These are phyloP conservation scores for Inonotus obliquus DNA, from an alignment of 1,284 basidiomycete species.

Conservation along the genomic window DNA sequence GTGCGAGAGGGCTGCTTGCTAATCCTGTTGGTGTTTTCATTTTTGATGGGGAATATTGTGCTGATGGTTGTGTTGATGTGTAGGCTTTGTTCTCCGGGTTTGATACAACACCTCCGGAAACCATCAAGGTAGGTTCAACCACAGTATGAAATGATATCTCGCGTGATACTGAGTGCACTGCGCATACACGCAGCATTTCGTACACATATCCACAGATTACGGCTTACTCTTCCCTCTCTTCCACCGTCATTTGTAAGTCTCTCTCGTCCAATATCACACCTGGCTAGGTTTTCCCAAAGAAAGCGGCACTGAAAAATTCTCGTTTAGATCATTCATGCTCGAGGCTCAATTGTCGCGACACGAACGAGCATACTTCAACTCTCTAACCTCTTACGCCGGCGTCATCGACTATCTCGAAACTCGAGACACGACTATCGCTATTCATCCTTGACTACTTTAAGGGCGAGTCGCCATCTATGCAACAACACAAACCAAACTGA, in stretches of 20 bases:
- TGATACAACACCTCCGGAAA: conserved; percentile 39
- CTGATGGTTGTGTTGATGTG: background rate
- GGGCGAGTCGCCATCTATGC: background rate
- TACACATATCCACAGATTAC: conserved; percentile 38
- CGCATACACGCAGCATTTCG: conserved; percentile 32
- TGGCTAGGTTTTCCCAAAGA: background rate
- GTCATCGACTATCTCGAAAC: conserved; percentile 42
- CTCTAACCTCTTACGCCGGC: conserved; percentile 37
- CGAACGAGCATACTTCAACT: conserved; percentile 47
- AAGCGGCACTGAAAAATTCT: background rate
- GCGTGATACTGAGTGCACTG: too few species aligned
- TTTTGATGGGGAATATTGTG: background rate
- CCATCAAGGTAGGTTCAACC: conserved; percentile 31
- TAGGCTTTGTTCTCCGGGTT: conserved; percentile 50
- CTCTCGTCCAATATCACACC: too few species aligned
- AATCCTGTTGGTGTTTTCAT: conserved; percentile 39
- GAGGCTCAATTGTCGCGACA: conserved; percentile 38
- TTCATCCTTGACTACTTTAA: background rate
- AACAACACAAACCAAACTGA: too few species aligned
- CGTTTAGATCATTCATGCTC: conserved; percentile 45
- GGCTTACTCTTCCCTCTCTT: conserved; percentile 46
- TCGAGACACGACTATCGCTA: conserved; percentile 26
- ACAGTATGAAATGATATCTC: background rate
- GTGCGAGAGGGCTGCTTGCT: conserved; percentile 50
- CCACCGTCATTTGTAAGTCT: conserved; percentile 26